Percentiles rank a stretch among this genome's conserved stretches.
phyloP scores from a whole-genome alignment of 2,329 filamentous ascomycete genomes.

The Diaporthe amygdali region DNA sequence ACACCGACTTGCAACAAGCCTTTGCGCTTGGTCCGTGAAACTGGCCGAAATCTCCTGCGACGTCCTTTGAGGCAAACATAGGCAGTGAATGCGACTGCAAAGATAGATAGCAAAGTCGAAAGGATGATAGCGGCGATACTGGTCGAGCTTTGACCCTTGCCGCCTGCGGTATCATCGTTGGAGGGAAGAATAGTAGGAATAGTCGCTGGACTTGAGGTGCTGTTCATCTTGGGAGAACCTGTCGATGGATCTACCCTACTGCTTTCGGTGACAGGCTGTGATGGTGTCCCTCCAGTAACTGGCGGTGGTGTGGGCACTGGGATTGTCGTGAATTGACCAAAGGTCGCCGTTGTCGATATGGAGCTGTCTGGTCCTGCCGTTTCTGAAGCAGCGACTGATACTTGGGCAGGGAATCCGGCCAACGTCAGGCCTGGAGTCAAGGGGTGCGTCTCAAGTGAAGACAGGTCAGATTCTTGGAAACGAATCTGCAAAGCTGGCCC shows the following conservation, averaged over 20 bases:
- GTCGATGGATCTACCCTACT: background rate
- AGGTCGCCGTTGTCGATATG: background rate
- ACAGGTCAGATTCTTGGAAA: conserved; percentile 41
- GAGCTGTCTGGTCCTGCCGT: background rate
- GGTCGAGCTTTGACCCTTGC: background rate
- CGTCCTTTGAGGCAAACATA: background rate
- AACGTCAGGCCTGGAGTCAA: conserved; percentile 38
- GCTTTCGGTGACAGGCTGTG: background rate
- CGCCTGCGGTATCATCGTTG: background rate
- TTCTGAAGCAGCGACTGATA: background rate
- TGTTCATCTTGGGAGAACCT: background rate
- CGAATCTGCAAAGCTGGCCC: conserved; percentile 46
- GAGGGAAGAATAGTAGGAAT: background rate
- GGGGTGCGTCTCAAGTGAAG: conserved; percentile 41
- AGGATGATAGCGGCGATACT: conserved; percentile 10
- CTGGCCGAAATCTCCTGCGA: background rate
- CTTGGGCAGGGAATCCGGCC: background rate
- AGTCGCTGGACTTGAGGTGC: background rate
- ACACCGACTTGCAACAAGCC: background rate
- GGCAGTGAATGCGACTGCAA: background rate
- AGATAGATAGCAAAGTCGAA: background rate
- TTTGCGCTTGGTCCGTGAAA: background rate
- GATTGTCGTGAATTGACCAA: background rate
- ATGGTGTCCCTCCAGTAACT: background rate
- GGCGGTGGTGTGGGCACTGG: background rate